Conservation (phyloP, 495 filamentous ascomycete genomes). For the Penicillium nucicola region DNA sequence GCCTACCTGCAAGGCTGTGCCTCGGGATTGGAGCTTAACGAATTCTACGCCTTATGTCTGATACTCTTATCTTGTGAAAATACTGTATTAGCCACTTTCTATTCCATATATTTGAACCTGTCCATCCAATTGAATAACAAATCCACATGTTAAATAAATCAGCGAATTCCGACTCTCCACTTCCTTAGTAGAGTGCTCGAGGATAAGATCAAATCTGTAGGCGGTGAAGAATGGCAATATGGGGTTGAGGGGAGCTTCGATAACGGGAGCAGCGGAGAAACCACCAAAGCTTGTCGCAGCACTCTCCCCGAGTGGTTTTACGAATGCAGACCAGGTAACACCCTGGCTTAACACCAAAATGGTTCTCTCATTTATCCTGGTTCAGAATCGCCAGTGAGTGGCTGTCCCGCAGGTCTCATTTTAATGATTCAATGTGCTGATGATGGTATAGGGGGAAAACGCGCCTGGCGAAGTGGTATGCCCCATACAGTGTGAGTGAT, state of each 20-base stretch:
- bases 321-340: slow-evolving; percentile 21
- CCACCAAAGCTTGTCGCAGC: slow-evolving; percentile 11
- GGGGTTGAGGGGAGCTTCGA: slow-evolving; percentile 27
- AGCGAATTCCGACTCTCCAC: background rate
- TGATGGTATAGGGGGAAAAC: slow-evolving; percentile 80
- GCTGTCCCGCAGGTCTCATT: background rate
- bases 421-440: slow-evolving; percentile 11
- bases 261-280: slow-evolving; percentile 26
- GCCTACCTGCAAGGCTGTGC: background rate
- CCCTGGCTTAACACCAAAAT: slow-evolving; percentile 37
- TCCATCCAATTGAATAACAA: no score
- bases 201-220: background rate
- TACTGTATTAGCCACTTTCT: background rate
- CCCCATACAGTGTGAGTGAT: slow-evolving; percentile 76
- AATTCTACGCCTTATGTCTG: slow-evolving; percentile 25
- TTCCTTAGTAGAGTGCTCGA: background rate
- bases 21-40: slow-evolving; percentile 13
- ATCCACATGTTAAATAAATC: no score
- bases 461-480: slow-evolving; percentile 97
- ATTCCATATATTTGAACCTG: background rate
- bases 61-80: slow-evolving; percentile 10
- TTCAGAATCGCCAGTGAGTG: slow-evolving; percentile 92
- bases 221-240: slow-evolving; percentile 38
- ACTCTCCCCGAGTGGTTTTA: slow-evolving; percentile 12
- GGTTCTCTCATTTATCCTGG: slow-evolving; percentile 93